phyloP scores from a whole-genome alignment of 371 early-diverging fungal genomes.

The Mortierella sp. region DNA sequence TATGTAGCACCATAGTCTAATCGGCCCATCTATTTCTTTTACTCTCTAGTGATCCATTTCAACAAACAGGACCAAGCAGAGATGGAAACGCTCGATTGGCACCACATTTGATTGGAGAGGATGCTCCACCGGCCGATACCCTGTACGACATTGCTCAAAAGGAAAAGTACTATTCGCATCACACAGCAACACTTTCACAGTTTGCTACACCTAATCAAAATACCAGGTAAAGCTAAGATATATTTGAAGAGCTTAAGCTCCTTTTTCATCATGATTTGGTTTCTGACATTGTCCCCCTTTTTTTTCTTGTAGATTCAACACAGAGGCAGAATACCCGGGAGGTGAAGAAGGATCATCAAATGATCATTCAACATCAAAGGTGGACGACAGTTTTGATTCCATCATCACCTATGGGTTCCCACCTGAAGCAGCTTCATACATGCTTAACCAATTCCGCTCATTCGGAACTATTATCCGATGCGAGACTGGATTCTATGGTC shows the following conservation, averaged over 20 bases:
- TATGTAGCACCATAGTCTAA: background rate
- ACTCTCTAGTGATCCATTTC: slow-evolving; percentile 25
- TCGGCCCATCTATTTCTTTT: background rate
- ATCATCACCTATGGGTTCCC: slow-evolving; percentile 54
- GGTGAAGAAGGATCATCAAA: background rate
- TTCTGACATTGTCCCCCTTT: background rate
- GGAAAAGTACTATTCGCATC: slow-evolving; percentile 35
- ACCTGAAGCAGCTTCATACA: slow-evolving; percentile 37
- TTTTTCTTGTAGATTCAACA: slow-evolving; percentile 5
- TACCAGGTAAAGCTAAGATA: slow-evolving; percentile 16
- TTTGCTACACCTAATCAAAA: slow-evolving; percentile 13
- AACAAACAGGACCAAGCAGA: slow-evolving; percentile 26
- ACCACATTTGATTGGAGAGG: slow-evolving; percentile 42
- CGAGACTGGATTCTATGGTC: slow-evolving; percentile 42
- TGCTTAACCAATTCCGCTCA: slow-evolving; percentile 44
- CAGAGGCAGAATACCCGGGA: slow-evolving; percentile 1
- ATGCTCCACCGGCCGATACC: slow-evolving; percentile 51
- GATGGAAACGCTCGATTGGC: slow-evolving; percentile 20
- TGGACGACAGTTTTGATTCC: slow-evolving; percentile 17
- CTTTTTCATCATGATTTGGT: background rate
- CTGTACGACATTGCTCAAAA: slow-evolving; percentile 45
- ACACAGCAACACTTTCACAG: slow-evolving; percentile 14
- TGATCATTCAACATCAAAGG: background rate
- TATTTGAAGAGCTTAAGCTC: background rate
- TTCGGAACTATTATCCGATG: slow-evolving; percentile 40